These are phyloP conservation scores for Zygotorulaspora danielsina DNA, from an alignment of 805 yeast genomes.

Conservation along the genomic window DNA sequence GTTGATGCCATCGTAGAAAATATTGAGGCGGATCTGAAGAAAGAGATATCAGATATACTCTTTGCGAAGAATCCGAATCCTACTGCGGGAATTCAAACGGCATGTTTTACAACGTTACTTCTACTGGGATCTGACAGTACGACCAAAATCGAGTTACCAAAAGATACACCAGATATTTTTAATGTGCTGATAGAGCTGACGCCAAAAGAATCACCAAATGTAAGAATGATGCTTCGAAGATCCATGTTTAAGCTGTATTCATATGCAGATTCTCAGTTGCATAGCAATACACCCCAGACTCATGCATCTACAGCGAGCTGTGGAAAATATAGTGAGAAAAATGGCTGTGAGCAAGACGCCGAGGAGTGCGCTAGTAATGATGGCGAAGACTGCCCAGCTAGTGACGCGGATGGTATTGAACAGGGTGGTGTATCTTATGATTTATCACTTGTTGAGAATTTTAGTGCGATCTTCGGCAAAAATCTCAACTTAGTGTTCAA, in stretches of 20 bases:
- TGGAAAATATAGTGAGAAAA: conserved; percentile 5
- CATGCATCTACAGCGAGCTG: background rate
- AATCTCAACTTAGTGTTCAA: conserved; percentile 30
- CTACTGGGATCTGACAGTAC: conserved; percentile 44
- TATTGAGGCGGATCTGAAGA: conserved; percentile 37
- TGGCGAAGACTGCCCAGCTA: conserved; percentile 14
- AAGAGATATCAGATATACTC: conserved; percentile 28
- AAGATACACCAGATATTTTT: conserved; percentile 15
- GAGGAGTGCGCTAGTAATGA: conserved; percentile 6
- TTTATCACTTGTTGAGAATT: conserved; percentile 32
- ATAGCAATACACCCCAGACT: conserved; percentile 1
- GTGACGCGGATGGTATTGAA: conserved; percentile 4
- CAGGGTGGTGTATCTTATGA: conserved; percentile 27
- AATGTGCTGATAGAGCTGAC: conserved; percentile 35
- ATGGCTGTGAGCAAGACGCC: conserved; percentile 8
- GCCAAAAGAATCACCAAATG: conserved; percentile 38
- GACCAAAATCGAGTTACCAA: conserved; percentile 37
- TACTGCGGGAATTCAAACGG: conserved; percentile 7
- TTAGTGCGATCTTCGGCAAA: conserved; percentile 26
- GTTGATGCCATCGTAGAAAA: conserved; percentile 31
- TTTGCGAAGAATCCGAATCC: conserved; percentile 13
- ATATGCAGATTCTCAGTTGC: conserved; percentile 20
- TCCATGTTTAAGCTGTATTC: conserved; percentile 34
- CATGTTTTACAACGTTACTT: conserved; percentile 36
- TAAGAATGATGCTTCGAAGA: conserved; percentile 36